These are phyloP conservation scores for Intubia oerlemansii DNA, from an alignment of 2,329 filamentous ascomycete genomes.

Conservation along the genomic window DNA sequence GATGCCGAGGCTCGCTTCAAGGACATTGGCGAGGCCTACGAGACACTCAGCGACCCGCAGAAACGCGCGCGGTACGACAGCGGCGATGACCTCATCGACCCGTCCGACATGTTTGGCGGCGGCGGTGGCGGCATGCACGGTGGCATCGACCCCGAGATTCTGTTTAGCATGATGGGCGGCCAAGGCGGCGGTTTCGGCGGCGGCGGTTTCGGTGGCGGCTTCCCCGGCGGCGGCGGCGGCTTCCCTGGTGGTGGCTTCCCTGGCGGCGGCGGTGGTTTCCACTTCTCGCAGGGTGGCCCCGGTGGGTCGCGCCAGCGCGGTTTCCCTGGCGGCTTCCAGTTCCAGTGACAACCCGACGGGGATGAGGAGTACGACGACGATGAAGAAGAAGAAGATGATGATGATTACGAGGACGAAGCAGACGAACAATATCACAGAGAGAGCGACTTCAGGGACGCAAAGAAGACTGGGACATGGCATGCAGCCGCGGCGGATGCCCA, in stretches of 20 bases:
- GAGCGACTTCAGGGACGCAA: no score
- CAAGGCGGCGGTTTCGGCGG: constrained; percentile 27
- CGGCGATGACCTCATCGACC: constrained; percentile 77
- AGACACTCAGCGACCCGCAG: constrained; percentile 84
- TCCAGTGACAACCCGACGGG: constrained; percentile 23
- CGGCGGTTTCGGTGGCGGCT: constrained; percentile 23
- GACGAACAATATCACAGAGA: no score
- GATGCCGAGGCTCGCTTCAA: constrained; percentile 85
- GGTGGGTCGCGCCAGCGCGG: constrained; percentile 12
- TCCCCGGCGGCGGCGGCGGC: constrained; percentile 28
- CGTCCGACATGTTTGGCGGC: constrained; percentile 63
- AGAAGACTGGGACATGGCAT: no score
- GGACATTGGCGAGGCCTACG: constrained; percentile 92
- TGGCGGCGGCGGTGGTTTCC: constrained; percentile 12
- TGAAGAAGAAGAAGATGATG: constrained; percentile 13
- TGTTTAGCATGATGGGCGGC: constrained; percentile 69
- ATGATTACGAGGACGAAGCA: constrained; percentile 12
- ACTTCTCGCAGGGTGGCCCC: constrained; percentile 2
- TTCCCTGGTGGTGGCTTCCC: constrained; percentile 20
- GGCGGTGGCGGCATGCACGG: constrained; percentile 41
- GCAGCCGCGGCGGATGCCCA: no score
- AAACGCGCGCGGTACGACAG: constrained; percentile 84
- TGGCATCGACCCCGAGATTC: constrained; percentile 53
- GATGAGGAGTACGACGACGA: constrained; percentile 7
- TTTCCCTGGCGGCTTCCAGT: constrained; percentile 19